Base-by-base conservation (phyloP, 2,329 filamentous ascomycete genomes). In the Fusarium oxysporum region DNA sequence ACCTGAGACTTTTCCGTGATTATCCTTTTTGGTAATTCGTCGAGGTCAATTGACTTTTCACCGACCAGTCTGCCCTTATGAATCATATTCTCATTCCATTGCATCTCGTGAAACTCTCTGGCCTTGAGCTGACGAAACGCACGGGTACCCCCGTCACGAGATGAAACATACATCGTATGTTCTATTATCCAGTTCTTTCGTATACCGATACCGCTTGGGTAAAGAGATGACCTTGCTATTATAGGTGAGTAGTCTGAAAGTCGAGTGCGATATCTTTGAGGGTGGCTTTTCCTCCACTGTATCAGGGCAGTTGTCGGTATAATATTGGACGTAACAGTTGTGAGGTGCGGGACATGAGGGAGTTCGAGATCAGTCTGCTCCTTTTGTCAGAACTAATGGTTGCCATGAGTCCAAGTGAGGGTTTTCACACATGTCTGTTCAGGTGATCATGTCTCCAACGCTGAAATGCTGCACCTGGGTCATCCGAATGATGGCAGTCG, bases 331-430 rank as follows among this genome's bases (percentile, higher is more conserved):
- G 83, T 83, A 47, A 86, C 83, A 9, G 84, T 85, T 11, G 81
- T 85, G 73, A 85, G 83, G 71, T 85, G 84, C 17, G 84, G 84
- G n/a, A 85, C 80, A 62, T 86, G 84, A 47, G 84, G 84, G 43
- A 85, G 81, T 61, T 84, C 82, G 33, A 85, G 79, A 51, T 85
- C 82, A 17, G 78, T 75, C 83, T 85, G 53, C 45, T 74, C 53
- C 23, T n/a, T 32, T 35, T 57, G 57, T 77, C 41, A 76, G 30
- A 38, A 25, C 17, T n/a, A 37, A 35, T 35, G 21, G 33, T 23
- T 10, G 9, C 8, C 19, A 33, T 50, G 10, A 23, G 10, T 56
- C 19, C 23, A 48, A 25, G 10, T 28, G 19, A 40, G 35, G 25
- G 13, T 41, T 37, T 35, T 44, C 81, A 71, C 59, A 84, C 84